Base-by-base conservation (phyloP, 768 basidiomycete genomes). In the Amanita pallidorosea region DNA sequence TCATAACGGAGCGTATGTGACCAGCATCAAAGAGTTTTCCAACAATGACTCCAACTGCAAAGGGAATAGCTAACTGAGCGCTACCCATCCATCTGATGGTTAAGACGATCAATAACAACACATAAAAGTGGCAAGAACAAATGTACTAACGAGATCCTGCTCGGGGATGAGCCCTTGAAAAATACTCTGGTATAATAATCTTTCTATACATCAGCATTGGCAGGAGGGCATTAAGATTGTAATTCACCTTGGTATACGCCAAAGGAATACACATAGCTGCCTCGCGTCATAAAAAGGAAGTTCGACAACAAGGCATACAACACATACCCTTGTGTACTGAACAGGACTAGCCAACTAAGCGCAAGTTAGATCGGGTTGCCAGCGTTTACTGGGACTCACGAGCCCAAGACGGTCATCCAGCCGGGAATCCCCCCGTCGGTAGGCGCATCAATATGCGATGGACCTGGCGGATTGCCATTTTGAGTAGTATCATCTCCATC, bases 51-150 rank as follows among this genome's bases (percentile, higher is more conserved):
- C 72, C 72, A 1, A 68, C 62, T 1, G 66, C 65, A 52, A 74
- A 70, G 33, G 72, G 65, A 42, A 77, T 61, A 35, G 74, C 75
- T 9, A 75, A 63, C 52, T 74, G 72, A 38, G 73, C 66, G 45
- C 72, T 72, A 5, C 76, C 76, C 44, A 77, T 72, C 75, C 76
- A 77, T 42, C 72, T 75, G 29, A 9, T 17, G 22, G 43, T 9
- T 48, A 48, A 25, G 44, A 44, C 46, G 2, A 47, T 12, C 47
- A 51, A 25, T 29, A 48, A 22, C 23, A 22, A n/a, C 22, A 9
- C 8, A 27, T 12, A 13, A 40, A 38, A 31, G 48, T 18, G 29
- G 18, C 33, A 37, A 18, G 38, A 29, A 29, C 35, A 9, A 13
- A 18, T 54, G 9, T 37, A 51, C 58, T 52, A 55, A 71, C 68